Evolutionary conservation across 805 yeast species (phyloP).

Genomic region (Wickerhamiella azymoides): DNA sequence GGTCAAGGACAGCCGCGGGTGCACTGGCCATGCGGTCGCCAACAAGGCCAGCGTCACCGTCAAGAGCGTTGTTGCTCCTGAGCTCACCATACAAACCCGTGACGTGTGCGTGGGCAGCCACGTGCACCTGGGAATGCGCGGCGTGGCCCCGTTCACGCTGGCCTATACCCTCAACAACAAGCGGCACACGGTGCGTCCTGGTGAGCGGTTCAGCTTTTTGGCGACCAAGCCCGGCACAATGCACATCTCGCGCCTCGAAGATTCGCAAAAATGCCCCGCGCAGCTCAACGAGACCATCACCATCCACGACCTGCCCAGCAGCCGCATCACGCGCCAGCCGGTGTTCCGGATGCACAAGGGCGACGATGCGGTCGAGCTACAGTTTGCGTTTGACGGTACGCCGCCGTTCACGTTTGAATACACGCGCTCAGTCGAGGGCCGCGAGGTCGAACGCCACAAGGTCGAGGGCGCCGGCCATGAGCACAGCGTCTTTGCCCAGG

Average conservation of each 20-base stretch:
- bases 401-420: constrained; percentile 87
- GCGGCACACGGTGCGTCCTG: constrained; percentile 39
- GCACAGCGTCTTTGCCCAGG: constrained; percentile 57
- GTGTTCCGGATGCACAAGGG: constrained; percentile 87
- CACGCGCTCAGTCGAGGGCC: constrained; percentile 42
- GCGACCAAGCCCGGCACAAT: constrained; percentile 77
- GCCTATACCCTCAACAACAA: constrained; percentile 58
- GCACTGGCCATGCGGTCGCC: constrained; percentile 34
- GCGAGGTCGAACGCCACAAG: constrained; percentile 42
- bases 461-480: constrained; percentile 54
- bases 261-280: constrained; percentile 53
- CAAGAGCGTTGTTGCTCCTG: background rate
- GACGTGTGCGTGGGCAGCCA: constrained; percentile 90
- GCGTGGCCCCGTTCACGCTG: constrained; percentile 67
- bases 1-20: constrained; percentile 57
- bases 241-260: constrained; percentile 52
- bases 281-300: constrained; percentile 23
- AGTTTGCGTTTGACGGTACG: constrained; percentile 67
- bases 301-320: constrained; percentile 57
- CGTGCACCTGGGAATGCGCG: constrained; percentile 59
- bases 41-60: constrained; percentile 21
- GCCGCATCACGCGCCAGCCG: constrained; percentile 65
- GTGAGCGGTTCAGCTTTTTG: constrained; percentile 44
- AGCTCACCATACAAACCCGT: background rate
- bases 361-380: constrained; percentile 69